Conservation (phyloP, 805 yeast species). For the Sugiyamaella smithiae region DNA sequence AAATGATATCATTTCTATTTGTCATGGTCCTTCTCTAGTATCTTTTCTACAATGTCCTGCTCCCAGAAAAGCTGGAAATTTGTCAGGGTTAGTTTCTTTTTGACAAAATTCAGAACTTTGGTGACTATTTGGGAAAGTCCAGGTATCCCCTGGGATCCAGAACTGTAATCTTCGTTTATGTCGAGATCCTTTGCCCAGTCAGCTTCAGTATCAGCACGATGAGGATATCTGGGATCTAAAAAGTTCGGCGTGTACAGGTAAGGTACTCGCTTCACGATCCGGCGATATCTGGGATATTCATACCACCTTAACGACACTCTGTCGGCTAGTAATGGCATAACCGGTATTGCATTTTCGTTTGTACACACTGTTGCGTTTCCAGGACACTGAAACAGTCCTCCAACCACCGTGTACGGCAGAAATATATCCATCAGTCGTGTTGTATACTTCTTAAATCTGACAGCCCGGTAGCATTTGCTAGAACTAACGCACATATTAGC, state of each 20-base stretch:
- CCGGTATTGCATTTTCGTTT: constrained; percentile 39
- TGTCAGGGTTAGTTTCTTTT: constrained; percentile 13
- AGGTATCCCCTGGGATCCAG: too few species aligned
- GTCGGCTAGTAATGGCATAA: constrained; percentile 61
- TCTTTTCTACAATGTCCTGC: neutral
- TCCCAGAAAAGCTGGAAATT: neutral
- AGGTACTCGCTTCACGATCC: constrained; percentile 51
- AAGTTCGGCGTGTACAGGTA: constrained; percentile 52
- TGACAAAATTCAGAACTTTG: constrained; percentile 24
- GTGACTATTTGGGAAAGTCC: constrained; percentile 35
- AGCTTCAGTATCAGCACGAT: constrained; percentile 10
- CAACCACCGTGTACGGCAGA: constrained; percentile 59
- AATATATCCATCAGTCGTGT: constrained; percentile 44
- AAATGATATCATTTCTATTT: too few species aligned
- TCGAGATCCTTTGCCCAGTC: constrained; percentile 35
- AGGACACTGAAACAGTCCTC: constrained; percentile 58
- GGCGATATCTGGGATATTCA: constrained; percentile 18
- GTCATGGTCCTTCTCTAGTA: neutral
- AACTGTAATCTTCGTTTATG: constrained; percentile 50
- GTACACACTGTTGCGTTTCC: constrained; percentile 17
- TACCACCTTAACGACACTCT: constrained; percentile 49
- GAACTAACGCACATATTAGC: constrained; percentile 21
- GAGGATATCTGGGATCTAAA: constrained; percentile 26
- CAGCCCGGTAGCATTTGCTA: constrained; percentile 51
- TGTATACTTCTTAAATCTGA: constrained; percentile 56